phyloP scores from a whole-genome alignment of 2,329 filamentous ascomycete genomes.

The Fusarium albidum region DNA sequence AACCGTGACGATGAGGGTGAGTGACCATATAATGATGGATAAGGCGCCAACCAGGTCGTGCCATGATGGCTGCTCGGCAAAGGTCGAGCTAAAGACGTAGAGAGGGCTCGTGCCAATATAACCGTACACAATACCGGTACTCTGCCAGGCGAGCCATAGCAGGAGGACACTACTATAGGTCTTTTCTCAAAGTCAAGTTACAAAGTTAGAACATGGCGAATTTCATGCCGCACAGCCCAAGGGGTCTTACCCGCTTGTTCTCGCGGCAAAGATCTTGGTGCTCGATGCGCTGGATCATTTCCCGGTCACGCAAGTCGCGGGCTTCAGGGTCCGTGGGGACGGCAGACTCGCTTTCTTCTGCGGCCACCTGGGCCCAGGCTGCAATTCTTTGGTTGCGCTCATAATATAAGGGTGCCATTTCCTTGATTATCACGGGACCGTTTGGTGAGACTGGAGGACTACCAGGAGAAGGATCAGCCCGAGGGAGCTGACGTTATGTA shows the following conservation, averaged over 20 bases:
- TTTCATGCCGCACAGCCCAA: background rate
- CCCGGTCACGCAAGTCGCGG: slow-evolving; percentile 40
- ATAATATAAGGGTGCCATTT: slow-evolving; percentile 37
- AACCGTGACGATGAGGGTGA: slow-evolving; percentile 73
- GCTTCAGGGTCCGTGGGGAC: slow-evolving; percentile 37
- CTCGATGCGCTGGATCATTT: slow-evolving; percentile 42
- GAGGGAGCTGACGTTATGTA: too few species aligned
- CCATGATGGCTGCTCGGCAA: slow-evolving; percentile 61
- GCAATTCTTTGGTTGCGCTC: slow-evolving; percentile 39
- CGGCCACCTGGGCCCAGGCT: slow-evolving; percentile 30
- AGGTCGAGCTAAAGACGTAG: slow-evolving; percentile 76
- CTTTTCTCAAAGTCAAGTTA: slow-evolving; percentile 22
- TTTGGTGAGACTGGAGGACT: slow-evolving; percentile 36
- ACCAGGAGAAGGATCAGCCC: too few species aligned
- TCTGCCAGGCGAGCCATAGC: slow-evolving; percentile 67
- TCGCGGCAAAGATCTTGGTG: slow-evolving; percentile 40
- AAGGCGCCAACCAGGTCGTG: slow-evolving; percentile 70
- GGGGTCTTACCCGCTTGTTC: slow-evolving; percentile 40
- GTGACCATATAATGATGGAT: slow-evolving; percentile 74
- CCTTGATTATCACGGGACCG: slow-evolving; percentile 25
- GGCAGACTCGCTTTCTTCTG: slow-evolving; percentile 36
- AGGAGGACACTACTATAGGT: slow-evolving; percentile 40
- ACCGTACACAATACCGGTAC: slow-evolving; percentile 73
- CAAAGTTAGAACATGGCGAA: slow-evolving; percentile 16
- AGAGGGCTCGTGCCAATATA: slow-evolving; percentile 74